Evolutionary conservation across 306 rosid genomes (phyloP), one percentile per base, ranked within the genome.

Genomic region (Luffa acutangula): DNA sequence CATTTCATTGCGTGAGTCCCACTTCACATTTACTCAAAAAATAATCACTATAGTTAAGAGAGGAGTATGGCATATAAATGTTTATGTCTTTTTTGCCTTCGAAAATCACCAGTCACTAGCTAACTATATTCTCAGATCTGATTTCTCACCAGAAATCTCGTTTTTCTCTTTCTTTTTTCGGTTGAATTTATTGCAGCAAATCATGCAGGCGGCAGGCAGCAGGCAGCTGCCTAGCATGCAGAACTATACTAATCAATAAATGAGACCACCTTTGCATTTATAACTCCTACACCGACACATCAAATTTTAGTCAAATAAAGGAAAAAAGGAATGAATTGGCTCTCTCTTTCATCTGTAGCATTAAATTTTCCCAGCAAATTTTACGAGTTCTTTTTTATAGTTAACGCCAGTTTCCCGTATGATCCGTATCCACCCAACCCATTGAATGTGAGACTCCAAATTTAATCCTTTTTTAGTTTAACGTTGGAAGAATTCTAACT

Each of bases 281-380:
- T 8, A 20, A 21, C 58, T 52, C 77, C 76, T 70, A 83, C 97
- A 91, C 98, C 97, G 97, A 95, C 97, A 85, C 83, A 80, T 45
- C 75, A 31, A 80, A 63, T n/a, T 70, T 12, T 3, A 41, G 43
- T 76, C 34, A n/a, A 57, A 75, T 80, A 71, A 81, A 25, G 73
- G 34, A 2, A 43, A 72, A 36, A 70, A 49, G 37, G 69, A 82
- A 81, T 69, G 54, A 76, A 75, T 77, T 73, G 78, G 33, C 79
- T 60, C 33, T 72, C 53, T 33, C 52, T 74, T 80, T 65, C 20
- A 65, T 37, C 48, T 79, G 63, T 74, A 34, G 34, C 85, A 88
- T 82, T 85, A 80, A 81, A 80, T 87, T 82, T 76, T 77, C 43
- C 51, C 69, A 65, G 69, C 81, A 37, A 82, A 83, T 25, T 72